phyloP scores from a whole-genome alignment of 1,284 basidiomycete genomes.

The Ustilago bromivora region DNA sequence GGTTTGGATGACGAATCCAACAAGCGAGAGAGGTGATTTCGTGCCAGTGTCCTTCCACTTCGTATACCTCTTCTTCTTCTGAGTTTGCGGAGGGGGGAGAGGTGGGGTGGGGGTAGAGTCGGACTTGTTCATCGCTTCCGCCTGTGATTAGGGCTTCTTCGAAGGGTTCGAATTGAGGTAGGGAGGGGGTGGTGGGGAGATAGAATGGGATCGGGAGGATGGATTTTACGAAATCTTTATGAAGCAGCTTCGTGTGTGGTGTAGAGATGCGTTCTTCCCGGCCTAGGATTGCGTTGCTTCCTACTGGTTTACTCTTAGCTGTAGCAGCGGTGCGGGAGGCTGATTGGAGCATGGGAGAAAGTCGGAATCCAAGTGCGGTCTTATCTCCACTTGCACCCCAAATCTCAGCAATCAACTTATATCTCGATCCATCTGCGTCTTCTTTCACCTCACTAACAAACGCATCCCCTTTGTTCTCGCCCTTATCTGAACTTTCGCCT shows the following conservation, averaged over 20 bases:
- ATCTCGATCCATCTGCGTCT: slow-evolving; percentile 18
- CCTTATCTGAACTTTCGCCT: neutral
- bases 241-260: neutral
- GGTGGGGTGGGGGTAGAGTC: slow-evolving; percentile 10
- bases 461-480: slow-evolving; percentile 8
- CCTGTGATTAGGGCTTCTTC: slow-evolving; percentile 25
- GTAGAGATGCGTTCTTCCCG: slow-evolving; percentile 5
- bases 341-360: slow-evolving; percentile 5
- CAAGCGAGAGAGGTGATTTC: slow-evolving; percentile 42
- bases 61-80: slow-evolving; percentile 1
- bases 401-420: slow-evolving; percentile 17
- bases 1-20: slow-evolving; percentile 25
- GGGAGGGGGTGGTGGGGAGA: neutral
- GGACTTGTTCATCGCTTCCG: slow-evolving; percentile 39
- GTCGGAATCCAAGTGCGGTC: slow-evolving; percentile 16
- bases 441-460: slow-evolving; percentile 22
- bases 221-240: slow-evolving; percentile 32
- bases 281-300: neutral
- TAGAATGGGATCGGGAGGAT: slow-evolving; percentile 17
- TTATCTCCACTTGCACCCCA: slow-evolving; percentile 40
- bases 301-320: neutral
- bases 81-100: neutral
- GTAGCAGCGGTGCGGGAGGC: neutral
- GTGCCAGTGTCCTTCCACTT: slow-evolving; percentile 61
- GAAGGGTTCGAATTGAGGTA: slow-evolving; percentile 3